A percentile compares a stretch with the other conserved stretches of the same genome.
phyloP scores from a whole-genome alignment of 306 rosid species.

The Mimosa pudica region DNA sequence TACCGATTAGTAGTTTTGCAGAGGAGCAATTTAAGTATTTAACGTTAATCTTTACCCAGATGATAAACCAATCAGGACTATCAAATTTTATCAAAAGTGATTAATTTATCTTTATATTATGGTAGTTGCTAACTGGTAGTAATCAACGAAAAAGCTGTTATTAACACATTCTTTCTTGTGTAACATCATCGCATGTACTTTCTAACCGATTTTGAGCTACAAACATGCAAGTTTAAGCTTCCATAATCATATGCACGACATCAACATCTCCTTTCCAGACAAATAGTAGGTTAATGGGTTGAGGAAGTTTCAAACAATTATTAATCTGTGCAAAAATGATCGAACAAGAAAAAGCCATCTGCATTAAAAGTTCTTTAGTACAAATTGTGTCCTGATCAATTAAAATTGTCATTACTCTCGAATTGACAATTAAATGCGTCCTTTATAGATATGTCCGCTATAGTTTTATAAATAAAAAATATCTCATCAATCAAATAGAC shows the following conservation, averaged over 20 bases:
- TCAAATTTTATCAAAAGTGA: not conserved
- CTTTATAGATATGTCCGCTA: not conserved
- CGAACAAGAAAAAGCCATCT: not conserved
- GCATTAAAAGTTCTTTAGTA: not conserved
- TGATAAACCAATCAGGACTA: not conserved
- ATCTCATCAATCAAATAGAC: too few relatives aligned
- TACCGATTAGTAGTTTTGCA: not conserved
- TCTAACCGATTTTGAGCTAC: constrained; percentile 24
- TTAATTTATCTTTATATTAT: not conserved
- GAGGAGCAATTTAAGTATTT: not conserved
- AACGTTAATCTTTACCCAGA: not conserved
- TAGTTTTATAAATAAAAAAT: not conserved
- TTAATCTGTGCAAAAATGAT: not conserved
- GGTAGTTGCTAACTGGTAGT: constrained; percentile 11
- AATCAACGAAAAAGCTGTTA: not conserved
- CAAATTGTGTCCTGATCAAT: not conserved
- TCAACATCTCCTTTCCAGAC: not conserved
- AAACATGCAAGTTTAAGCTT: constrained; percentile 11
- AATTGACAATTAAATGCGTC: too few relatives aligned
- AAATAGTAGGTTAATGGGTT: not conserved
- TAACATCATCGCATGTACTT: constrained; percentile 20
- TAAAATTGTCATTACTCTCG: not conserved
- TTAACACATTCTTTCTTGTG: constrained; percentile 7
- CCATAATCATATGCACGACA: not conserved
- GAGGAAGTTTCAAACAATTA: not conserved